phyloP scores from a whole-genome alignment of 2,329 filamentous ascomycete species.

The Colletotrichum theobromicola region DNA sequence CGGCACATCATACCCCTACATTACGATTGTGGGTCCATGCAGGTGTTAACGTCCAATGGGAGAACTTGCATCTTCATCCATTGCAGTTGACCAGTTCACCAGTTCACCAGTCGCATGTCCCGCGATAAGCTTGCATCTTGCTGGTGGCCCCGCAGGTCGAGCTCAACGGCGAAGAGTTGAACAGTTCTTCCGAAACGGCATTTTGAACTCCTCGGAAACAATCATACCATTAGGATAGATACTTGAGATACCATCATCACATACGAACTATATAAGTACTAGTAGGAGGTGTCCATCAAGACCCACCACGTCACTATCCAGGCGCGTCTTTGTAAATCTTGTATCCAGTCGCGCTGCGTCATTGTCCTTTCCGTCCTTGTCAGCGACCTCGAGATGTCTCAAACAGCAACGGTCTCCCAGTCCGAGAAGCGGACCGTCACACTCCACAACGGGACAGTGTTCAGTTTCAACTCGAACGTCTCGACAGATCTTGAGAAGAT shows the following conservation, averaged over 20 bases:
- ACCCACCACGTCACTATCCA: neutral
- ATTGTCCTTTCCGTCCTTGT: neutral
- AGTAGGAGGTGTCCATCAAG: rapidly evolving
- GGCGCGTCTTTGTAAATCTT: neutral
- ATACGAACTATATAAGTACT: rapidly evolving
- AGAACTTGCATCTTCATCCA: neutral
- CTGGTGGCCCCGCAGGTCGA: neutral
- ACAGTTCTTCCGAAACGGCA: neutral
- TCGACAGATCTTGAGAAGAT: slow-evolving; percentile 33
- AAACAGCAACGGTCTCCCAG: neutral
- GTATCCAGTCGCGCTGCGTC: rapidly evolving
- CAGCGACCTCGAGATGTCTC: slow-evolving; percentile 1
- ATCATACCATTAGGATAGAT: neutral
- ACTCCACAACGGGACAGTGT: slow-evolving; percentile 26
- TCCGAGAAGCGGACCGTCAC: slow-evolving; percentile 15
- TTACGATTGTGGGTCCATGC: neutral
- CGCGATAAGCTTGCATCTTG: neutral
- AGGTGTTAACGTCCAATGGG: neutral
- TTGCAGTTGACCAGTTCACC: slow-evolving; percentile 16
- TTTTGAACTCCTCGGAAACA: neutral
- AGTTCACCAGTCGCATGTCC: slow-evolving; percentile 4
- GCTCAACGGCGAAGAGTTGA: neutral
- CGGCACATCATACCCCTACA: neutral
- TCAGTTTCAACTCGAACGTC: slow-evolving; percentile 29
- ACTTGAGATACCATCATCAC: neutral